Conservation (phyloP, 1,284 basidiomycete species). For the Agroathelia rolfsii region DNA sequence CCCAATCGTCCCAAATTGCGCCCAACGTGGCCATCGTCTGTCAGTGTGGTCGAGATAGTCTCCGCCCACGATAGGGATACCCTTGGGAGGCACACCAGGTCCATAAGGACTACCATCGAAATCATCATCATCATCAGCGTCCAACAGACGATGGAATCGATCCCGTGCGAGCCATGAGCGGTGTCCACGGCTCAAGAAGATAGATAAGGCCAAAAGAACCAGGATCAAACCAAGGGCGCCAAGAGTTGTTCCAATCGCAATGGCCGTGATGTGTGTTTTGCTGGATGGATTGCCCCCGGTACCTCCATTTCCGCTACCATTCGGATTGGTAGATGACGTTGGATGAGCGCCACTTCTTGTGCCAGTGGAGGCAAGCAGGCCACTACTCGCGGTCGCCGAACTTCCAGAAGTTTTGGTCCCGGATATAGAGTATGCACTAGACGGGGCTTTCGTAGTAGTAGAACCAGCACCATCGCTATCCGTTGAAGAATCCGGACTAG, state of each 20-base stretch:
- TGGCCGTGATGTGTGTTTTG: constrained; percentile 27
- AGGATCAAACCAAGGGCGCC: constrained; percentile 42
- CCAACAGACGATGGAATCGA: constrained; percentile 36
- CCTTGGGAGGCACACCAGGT: too few species aligned
- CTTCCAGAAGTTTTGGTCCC: constrained; percentile 4
- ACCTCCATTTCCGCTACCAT: constrained; percentile 13
- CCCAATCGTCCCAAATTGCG: too few species aligned
- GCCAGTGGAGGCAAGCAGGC: constrained; percentile 10
- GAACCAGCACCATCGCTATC: too few species aligned
- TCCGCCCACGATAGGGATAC: too few species aligned
- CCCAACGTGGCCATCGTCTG: too few species aligned
- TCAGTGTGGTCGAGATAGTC: too few species aligned
- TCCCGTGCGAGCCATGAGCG: constrained; percentile 17
- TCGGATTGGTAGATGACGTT: too few species aligned
- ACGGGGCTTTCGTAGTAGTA: constrained; percentile 9
- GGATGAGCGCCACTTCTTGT: constrained; percentile 10
- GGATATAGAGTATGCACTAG: constrained; percentile 5
- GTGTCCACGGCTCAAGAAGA: constrained; percentile 22
- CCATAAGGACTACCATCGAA: constrained; percentile 25
- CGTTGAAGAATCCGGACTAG: too few species aligned
- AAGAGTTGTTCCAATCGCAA: constrained; percentile 48
- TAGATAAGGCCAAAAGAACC: constrained; percentile 27
- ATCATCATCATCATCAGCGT: constrained; percentile 26
- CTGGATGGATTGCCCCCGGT: constrained; percentile 4
- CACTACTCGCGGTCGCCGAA: constrained; percentile 7